Evolutionary conservation across 352 stramenopile genomes (phyloP).

Genomic region (Pythium scleroteichum): DNA sequence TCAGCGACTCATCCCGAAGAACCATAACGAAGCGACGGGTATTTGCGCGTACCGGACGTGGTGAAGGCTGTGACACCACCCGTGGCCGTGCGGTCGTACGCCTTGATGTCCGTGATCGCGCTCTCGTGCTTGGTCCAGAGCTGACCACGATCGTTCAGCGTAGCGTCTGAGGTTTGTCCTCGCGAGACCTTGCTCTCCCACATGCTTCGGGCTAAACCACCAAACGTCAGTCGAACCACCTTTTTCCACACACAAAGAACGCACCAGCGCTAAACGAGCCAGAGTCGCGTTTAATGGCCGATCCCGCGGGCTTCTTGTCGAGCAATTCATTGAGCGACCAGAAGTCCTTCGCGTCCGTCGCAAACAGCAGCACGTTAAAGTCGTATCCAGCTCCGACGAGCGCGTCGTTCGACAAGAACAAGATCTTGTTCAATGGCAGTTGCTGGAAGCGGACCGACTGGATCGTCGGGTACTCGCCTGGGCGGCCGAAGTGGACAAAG

Average conservation of each 20-base stretch:
- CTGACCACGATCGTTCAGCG: conserved; percentile 73
- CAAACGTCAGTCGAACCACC: too few species aligned
- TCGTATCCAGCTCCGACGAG: conserved; percentile 90
- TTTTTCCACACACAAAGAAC: conserved; percentile 1
- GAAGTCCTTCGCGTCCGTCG: conserved; percentile 70
- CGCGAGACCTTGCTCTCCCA: conserved; percentile 87
- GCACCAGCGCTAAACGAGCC: conserved; percentile 71
- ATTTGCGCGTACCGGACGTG: conserved; percentile 66
- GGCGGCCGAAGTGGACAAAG: conserved; percentile 83
- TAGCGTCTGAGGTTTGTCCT: conserved; percentile 82
- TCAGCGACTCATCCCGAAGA: background rate
- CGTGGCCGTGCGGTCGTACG: conserved; percentile 49
- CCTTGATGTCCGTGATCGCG: conserved; percentile 83
- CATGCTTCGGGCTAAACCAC: conserved; percentile 77
- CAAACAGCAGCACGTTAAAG: conserved; percentile 92
- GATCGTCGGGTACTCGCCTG: conserved; percentile 70
- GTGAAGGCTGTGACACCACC: conserved; percentile 76
- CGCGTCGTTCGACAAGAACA: conserved; percentile 89
- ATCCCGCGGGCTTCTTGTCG: conserved; percentile 73
- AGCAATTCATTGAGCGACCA: conserved; percentile 80
- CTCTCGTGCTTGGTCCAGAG: conserved; percentile 89
- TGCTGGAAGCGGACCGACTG: conserved; percentile 88
- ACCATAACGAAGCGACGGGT: background rate
- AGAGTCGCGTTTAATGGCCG: conserved; percentile 53
- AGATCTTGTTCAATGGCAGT: conserved; percentile 81